Evolutionary conservation across 768 basidiomycete species (phyloP).

Genomic region (Suillus occidentalis): DNA sequence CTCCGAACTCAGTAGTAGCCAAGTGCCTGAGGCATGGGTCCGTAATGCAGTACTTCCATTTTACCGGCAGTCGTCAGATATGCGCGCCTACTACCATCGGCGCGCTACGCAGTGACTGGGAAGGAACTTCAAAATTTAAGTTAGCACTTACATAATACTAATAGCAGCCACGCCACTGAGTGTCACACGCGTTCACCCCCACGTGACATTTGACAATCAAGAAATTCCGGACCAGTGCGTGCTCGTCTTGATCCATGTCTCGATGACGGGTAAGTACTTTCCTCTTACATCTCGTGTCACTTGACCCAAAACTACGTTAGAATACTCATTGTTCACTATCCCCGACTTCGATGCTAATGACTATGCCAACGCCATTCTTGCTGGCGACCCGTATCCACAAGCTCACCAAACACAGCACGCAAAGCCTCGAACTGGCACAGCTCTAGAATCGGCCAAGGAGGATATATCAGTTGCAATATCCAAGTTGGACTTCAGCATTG

Average conservation of each 20-base stretch:
- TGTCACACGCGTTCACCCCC: no score
- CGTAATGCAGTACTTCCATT: no score
- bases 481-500: slow-evolving; percentile 83
- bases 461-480: slow-evolving; percentile 90
- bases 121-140: no score
- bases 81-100: no score
- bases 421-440: slow-evolving; percentile 26
- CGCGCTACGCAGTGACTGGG: no score
- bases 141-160: no score
- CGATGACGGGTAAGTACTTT: not conserved
- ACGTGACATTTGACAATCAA: no score
- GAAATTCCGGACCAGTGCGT: no score
- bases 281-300: not conserved
- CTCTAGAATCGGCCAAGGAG: slow-evolving; percentile 65
- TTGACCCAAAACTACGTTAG: slow-evolving; percentile 32
- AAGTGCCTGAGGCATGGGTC: no score
- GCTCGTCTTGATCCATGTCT: not conserved
- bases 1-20: no score
- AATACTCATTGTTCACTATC: slow-evolving; percentile 74
- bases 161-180: no score
- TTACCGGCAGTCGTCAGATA: no score
- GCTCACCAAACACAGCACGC: slow-evolving; percentile 27
- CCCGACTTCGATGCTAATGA: slow-evolving; percentile 82
- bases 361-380: slow-evolving; percentile 88
- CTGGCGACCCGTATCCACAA: slow-evolving; percentile 74